phyloP scores from a whole-genome alignment of 345 rosid species.

The Boechera divaricarpa region DNA sequence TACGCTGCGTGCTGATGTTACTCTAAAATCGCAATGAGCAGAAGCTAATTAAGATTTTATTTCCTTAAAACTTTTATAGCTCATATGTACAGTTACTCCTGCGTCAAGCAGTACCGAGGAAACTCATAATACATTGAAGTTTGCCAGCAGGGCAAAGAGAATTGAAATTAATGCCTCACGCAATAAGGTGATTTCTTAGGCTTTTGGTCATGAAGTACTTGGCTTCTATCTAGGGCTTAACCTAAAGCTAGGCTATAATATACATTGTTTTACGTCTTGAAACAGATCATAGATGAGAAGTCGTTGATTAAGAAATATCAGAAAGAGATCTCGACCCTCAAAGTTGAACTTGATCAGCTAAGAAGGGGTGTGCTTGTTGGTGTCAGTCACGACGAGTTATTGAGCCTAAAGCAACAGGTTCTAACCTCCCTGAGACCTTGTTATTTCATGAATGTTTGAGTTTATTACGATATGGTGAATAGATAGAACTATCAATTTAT shows the following conservation, averaged over 20 bases:
- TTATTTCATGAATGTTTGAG: constrained; percentile 14
- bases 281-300: constrained; percentile 91
- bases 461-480: constrained; percentile 19
- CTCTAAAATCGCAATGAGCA: constrained; percentile 5
- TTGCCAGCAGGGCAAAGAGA: constrained; percentile 97
- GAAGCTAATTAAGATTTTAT: constrained; percentile 21
- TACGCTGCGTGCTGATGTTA: constrained; percentile 7
- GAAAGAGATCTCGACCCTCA: constrained; percentile 88
- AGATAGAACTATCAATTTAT: constrained; percentile 22
- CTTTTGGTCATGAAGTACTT: constrained; percentile 19
- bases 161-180: constrained; percentile 97
- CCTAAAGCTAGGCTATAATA: constrained; percentile 19
- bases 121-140: constrained; percentile 96
- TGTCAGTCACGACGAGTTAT: constrained; percentile 90
- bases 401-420: constrained; percentile 93
- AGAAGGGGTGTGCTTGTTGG: constrained; percentile 84
- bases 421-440: constrained; percentile 13
- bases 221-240: background rate
- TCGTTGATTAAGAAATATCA: constrained; percentile 98
- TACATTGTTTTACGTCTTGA: constrained; percentile 24
- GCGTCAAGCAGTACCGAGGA: constrained; percentile 97
- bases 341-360: constrained; percentile 88
- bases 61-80: constrained; percentile 55
- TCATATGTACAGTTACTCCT: constrained; percentile 97
- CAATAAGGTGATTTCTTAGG: constrained; percentile 66